Evolutionary conservation across 305 asterid genomes (phyloP), one percentile per base, ranked within the genome.

Genomic region (Rubia balearica): DNA sequence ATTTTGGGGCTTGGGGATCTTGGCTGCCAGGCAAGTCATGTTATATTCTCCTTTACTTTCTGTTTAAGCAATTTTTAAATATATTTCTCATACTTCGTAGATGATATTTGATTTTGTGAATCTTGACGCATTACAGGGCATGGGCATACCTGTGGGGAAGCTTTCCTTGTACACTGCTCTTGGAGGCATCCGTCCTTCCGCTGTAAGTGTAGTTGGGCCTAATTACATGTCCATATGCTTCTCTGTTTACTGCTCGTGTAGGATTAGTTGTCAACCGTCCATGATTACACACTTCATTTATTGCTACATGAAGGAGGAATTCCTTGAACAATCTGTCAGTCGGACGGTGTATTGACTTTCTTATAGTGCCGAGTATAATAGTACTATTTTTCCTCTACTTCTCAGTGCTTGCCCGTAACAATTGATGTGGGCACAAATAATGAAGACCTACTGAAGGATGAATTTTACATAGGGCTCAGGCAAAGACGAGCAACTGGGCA

Each of bases 81-180:
- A 36, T 38, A 16, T 63, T 63, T 16, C 14, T 65, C 27, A 30
- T 71, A n/a, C 30, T 56, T 64, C 7, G n/a, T n/a, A 48, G 5
- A 57, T n/a, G 38, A 33, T 38, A 61, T 63, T 41, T 65, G 64
- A 57, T 61, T 66, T 59, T 67, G 41, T 11, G 65, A 46, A 74
- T 51, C 48, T 60, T 64, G 56, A 73, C 57, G 53, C 82, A 57
- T 80, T 68, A 38, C 62, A 94, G 98, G 99, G 99, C 82, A 94
- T 94, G 99, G 99, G 99, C 48, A 94, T 94, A 74, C 98, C 99
- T 8, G 96, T 94, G 1, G 99, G 99, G 68, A 94, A 94, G 71
- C 93, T 91, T 60, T 89, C 99, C 74, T 72, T 94, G 69, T 91
- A 94, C 80, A 79, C 99, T 10, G 99, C 98, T 76, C 99, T 94